Evolutionary conservation across 2,329 filamentous ascomycete species (phyloP).

Genomic region (Hansfordia pulvinata): DNA sequence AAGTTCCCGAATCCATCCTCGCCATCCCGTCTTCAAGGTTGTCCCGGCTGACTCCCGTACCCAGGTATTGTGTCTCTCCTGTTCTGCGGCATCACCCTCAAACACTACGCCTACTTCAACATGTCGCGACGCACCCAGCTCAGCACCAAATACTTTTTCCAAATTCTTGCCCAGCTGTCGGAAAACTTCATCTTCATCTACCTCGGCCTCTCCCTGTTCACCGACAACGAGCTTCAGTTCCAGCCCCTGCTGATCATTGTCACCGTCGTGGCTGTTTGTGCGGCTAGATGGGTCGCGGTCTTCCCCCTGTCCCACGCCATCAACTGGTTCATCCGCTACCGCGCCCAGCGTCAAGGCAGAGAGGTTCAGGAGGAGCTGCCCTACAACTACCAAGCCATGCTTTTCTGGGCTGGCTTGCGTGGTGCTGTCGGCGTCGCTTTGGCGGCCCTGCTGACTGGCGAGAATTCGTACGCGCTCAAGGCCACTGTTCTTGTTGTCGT

Average conservation of each 20-base stretch:
- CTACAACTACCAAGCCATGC: constrained; percentile 95
- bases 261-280: constrained; percentile 81
- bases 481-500: constrained; percentile 97
- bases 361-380: constrained; percentile 80
- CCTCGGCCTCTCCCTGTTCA: constrained; percentile 86
- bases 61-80: constrained; percentile 87
- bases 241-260: constrained; percentile 93
- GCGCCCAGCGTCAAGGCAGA: constrained; percentile 59
- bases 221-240: constrained; percentile 75
- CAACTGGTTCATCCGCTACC: constrained; percentile 85
- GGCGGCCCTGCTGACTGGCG: constrained; percentile 73
- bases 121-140: constrained; percentile 97
- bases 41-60: too few relatives aligned
- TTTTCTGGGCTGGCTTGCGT: constrained; percentile 96
- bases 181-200: constrained; percentile 99
- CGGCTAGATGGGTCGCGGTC: constrained; percentile 83
- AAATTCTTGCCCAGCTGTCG: constrained; percentile 83
- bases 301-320: constrained; percentile 84
- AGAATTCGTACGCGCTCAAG: constrained; percentile 69
- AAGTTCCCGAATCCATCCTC: constrained; percentile 28
- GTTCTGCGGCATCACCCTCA: constrained; percentile 95
- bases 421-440: constrained; percentile 93
- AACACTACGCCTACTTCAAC: constrained; percentile 99
- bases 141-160: constrained; percentile 95
- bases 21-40: neutral